Base-by-base conservation (phyloP, 2,329 filamentous ascomycete species). In the Aureobasidium sp. region DNA sequence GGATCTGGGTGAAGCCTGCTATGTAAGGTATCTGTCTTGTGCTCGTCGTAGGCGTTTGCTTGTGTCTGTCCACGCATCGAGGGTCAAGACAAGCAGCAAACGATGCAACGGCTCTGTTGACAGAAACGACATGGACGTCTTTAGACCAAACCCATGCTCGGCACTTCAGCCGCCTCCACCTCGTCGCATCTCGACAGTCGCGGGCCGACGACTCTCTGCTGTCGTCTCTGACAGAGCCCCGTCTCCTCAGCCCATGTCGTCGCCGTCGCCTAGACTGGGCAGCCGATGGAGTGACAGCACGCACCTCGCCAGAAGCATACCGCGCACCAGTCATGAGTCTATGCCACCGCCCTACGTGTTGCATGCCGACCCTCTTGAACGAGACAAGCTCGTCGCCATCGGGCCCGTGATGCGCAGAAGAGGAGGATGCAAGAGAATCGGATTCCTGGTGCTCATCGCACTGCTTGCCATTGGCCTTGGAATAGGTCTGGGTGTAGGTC, bases 101-200 rank as follows among this genome's bases (percentile, higher is more conserved):
- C 23, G 21, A 29, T 53, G 23, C 50, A 33, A 19, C 27, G 19
- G 37, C n/a, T 10, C 21, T 25, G 61, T 42, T 29, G 40, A 21
- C 11, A 47, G 7, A 7, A 40, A n/a, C 43, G 33, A 40, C 21
- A 63, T 63, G 62, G 62, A 63, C 38, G 42, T 61, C 33, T 45
- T 63, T 53, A 57, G 57, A 5, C 47, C 49, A 19, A 57, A 57
- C 10, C 60, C 62, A 3, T 19, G 46, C 7, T 63, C 62, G 11
- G 33, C 59, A 7, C 54, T 63, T 3, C 59, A 59, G 23, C 40
- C 43, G 25, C 45, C 70, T 7, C 69, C 70, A 23, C 67, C 73
- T 17, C 75, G 75, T 65, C 72, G 73, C 43, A 75, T 77, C 53
- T 74, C 73, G 3, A 74, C 74, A 29, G 72, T 73, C 51, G 74